Percentiles rank a stretch among this genome's conserved stretches.
These are phyloP conservation scores for Starmerella roubikii DNA, from an alignment of 805 yeast genomes.

Conservation along the genomic window DNA sequence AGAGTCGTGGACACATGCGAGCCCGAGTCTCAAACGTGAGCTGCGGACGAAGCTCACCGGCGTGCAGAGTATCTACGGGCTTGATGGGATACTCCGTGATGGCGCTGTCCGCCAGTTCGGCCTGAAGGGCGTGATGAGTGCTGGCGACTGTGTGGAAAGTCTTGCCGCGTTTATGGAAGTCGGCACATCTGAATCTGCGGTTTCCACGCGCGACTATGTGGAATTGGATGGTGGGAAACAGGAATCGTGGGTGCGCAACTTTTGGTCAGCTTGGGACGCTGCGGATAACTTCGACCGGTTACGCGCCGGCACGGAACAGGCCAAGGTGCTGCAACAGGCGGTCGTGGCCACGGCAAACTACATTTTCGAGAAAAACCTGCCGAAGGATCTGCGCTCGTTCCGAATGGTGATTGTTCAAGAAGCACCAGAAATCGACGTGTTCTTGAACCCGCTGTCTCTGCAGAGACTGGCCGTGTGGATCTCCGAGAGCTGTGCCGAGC, in stretches of 20 bases:
- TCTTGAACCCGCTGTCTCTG: slow-evolving; percentile 75
- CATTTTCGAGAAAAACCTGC: slow-evolving; percentile 66
- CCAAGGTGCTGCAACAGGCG: slow-evolving; percentile 70
- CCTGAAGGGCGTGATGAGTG: slow-evolving; percentile 71
- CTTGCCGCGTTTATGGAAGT: slow-evolving; percentile 67
- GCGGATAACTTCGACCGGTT: slow-evolving; percentile 40
- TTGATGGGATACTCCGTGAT: slow-evolving; percentile 68
- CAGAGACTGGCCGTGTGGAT: slow-evolving; percentile 83
- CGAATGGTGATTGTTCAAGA: slow-evolving; percentile 80
- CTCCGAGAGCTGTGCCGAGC: slow-evolving; percentile 73
- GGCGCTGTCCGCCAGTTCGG: slow-evolving; percentile 85
- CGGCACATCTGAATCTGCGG: slow-evolving; percentile 2
- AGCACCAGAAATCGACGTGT: slow-evolving; percentile 66
- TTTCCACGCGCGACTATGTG: background rate
- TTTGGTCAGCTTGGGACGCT: slow-evolving; percentile 59
- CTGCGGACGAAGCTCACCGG: slow-evolving; percentile 54
- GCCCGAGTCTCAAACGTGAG: slow-evolving; percentile 59
- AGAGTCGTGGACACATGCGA: slow-evolving; percentile 87
- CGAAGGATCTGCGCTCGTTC: slow-evolving; percentile 67
- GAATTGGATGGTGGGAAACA: slow-evolving; percentile 27
- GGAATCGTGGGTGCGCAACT: slow-evolving; percentile 60
- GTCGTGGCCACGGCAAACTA: slow-evolving; percentile 81
- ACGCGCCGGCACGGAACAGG: slow-evolving; percentile 61
- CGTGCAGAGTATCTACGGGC: slow-evolving; percentile 60
- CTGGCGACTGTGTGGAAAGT: slow-evolving; percentile 87